Evolutionary conservation across 257 asterid species (phyloP).

Genomic region (Ilex aquifolium): DNA sequence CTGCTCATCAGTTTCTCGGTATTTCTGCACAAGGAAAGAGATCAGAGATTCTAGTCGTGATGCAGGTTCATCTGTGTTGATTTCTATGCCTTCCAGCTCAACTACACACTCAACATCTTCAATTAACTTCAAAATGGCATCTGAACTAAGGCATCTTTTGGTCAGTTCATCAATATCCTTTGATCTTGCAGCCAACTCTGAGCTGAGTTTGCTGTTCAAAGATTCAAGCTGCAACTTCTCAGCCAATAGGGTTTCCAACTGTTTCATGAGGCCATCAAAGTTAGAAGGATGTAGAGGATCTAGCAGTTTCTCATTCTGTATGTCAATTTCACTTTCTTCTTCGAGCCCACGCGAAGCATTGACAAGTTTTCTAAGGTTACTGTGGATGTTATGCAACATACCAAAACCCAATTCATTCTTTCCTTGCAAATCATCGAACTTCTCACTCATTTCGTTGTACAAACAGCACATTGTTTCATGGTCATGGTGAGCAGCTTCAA

Average conservation of each 20-base stretch:
- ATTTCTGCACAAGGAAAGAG: constrained; percentile 53
- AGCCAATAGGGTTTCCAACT: constrained; percentile 36
- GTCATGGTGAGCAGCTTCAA: constrained; percentile 44
- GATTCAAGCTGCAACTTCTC: constrained; percentile 57
- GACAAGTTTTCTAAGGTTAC: constrained; percentile 47
- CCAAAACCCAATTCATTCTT: constrained; percentile 34
- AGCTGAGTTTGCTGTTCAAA: constrained; percentile 43
- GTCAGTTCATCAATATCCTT: constrained; percentile 51
- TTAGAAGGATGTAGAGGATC: constrained; percentile 47
- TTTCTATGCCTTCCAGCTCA: constrained; percentile 36
- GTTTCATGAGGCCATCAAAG: constrained; percentile 42
- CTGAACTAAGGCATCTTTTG: constrained; percentile 40
- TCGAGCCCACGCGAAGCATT: constrained; percentile 24
- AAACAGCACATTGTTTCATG: constrained; percentile 37
- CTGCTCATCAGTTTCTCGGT: constrained; percentile 47
- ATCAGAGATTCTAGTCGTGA: constrained; percentile 50
- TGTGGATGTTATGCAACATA: constrained; percentile 40
- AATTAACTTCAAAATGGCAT: constrained; percentile 43
- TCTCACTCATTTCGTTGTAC: constrained; percentile 25
- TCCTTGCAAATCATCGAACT: constrained; percentile 26
- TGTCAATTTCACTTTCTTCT: constrained; percentile 30
- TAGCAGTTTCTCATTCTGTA: constrained; percentile 28
- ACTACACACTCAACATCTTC: constrained; percentile 55
- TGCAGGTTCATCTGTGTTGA: constrained; percentile 41
- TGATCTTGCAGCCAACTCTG: constrained; percentile 42